Conservation (phyloP, 257 asterid genomes). For the Fraxinus pennsylvanica region DNA sequence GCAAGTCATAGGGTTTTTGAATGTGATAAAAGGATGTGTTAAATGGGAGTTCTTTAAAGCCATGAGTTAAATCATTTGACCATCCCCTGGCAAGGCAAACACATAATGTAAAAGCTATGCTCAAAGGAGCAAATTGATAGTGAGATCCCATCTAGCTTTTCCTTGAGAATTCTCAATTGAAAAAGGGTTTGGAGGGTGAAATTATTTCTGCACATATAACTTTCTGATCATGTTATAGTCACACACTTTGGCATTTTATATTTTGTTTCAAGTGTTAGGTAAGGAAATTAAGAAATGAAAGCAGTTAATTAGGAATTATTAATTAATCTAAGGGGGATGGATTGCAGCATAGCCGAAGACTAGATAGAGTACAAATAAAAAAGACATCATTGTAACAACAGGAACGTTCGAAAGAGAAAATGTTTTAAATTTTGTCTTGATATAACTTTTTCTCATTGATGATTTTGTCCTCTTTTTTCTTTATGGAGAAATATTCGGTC, state of each 20-base stretch:
- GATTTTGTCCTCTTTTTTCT: no score
- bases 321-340: not conserved
- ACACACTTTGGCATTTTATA: not conserved
- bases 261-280: not conserved
- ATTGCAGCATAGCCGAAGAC: not conserved
- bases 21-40: constrained; percentile 18
- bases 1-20: constrained; percentile 23
- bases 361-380: not conserved
- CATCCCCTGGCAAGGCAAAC: not conserved
- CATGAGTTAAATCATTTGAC: constrained; percentile 11
- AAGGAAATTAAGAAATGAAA: not conserved
- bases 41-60: constrained; percentile 18
- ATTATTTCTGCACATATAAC: not conserved
- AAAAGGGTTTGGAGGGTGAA: not conserved
- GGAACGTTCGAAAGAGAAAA: no score
- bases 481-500: no score
- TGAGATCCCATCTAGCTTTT: not conserved
- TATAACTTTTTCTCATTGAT: no score
- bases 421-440: no score
- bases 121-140: not conserved
- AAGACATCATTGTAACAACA: not conserved
- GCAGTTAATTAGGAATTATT: not conserved
- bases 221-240: not conserved
- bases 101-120: not conserved
- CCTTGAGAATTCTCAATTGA: not conserved